These are phyloP conservation scores for Metarhizium brunneum DNA, from an alignment of 2,329 filamentous ascomycete species.

Conservation along the genomic window DNA sequence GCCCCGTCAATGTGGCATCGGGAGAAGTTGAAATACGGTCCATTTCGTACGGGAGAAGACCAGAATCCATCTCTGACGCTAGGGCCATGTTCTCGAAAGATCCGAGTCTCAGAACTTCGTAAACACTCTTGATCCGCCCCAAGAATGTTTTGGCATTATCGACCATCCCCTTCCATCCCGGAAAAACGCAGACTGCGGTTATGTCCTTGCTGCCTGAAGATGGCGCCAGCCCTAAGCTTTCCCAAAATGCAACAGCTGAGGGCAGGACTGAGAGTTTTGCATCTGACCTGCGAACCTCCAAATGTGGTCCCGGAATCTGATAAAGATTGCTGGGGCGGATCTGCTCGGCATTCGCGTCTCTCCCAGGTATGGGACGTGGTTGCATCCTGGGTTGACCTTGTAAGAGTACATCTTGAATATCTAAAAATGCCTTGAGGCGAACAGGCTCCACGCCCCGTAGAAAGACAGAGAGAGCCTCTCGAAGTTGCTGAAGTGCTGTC, in stretches of 20 bases:
- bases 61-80: constrained; percentile 27
- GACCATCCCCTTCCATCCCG: constrained; percentile 52
- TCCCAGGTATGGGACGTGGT: constrained; percentile 34
- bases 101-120: constrained; percentile 67
- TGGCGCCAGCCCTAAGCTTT: constrained; percentile 66
- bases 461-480: constrained; percentile 32
- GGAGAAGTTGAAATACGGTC: constrained; percentile 34
- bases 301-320: constrained; percentile 56
- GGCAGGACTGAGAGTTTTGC: constrained; percentile 64
- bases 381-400: constrained; percentile 44
- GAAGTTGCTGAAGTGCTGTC: constrained; percentile 38
- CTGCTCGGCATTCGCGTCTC: constrained; percentile 33
- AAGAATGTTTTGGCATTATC: constrained; percentile 56
- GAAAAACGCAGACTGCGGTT: constrained; percentile 60
- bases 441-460: constrained; percentile 30
- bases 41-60: constrained; percentile 40
- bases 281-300: constrained; percentile 64
- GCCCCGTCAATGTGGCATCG: constrained; percentile 29
- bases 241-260: constrained; percentile 71
- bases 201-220: constrained; percentile 64
- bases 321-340: constrained; percentile 46
- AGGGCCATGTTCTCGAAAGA: constrained; percentile 46
- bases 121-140: constrained; percentile 57
- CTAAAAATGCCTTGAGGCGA: constrained; percentile 39
- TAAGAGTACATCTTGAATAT: constrained; percentile 48